Evolutionary conservation across 1,139 yeast genomes (phyloP).

Genomic region (Meyerozyma athensensis): DNA sequence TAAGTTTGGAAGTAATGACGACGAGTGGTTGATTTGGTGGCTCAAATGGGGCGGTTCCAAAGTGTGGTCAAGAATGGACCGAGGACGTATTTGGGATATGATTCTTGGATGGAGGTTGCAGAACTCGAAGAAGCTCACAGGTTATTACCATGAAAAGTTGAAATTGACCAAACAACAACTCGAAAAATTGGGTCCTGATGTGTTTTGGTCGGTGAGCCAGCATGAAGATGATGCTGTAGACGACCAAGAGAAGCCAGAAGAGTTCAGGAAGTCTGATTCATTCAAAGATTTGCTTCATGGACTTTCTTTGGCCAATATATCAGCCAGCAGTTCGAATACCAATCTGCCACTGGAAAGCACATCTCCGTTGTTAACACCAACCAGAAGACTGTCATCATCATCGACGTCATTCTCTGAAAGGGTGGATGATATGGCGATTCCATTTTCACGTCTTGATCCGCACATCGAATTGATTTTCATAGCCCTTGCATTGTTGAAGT

Average conservation of each 20-base stretch:
- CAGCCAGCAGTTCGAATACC: conserved; percentile 3
- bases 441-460: conserved; percentile 68
- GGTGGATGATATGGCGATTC: conserved; percentile 25
- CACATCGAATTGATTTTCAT: conserved; percentile 75
- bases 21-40: conserved; percentile 96
- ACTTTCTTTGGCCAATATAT: conserved; percentile 11
- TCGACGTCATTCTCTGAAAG: conserved; percentile 7
- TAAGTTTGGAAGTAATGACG: conserved; percentile 61
- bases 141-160: conserved; percentile 30
- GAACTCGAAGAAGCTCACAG: conserved; percentile 27
- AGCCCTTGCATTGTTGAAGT: conserved; percentile 72
- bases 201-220: conserved; percentile 34
- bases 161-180: conserved; percentile 10
- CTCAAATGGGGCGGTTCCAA: conserved; percentile 87
- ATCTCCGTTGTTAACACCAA: conserved; percentile 1
- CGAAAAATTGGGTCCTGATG: conserved; percentile 41
- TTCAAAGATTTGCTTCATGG: conserved; percentile 31
- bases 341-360: conserved; percentile 1
- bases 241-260: conserved; percentile 2
- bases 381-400: not conserved
- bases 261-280: conserved; percentile 18
- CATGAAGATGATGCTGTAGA: conserved; percentile 4
- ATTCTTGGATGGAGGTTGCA: conserved; percentile 72
- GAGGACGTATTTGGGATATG: conserved; percentile 89
- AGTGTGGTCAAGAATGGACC: conserved; percentile 74